phyloP scores from a whole-genome alignment of 176 grass and related monocot species.

The Rhipidocladum racemiflorum region DNA sequence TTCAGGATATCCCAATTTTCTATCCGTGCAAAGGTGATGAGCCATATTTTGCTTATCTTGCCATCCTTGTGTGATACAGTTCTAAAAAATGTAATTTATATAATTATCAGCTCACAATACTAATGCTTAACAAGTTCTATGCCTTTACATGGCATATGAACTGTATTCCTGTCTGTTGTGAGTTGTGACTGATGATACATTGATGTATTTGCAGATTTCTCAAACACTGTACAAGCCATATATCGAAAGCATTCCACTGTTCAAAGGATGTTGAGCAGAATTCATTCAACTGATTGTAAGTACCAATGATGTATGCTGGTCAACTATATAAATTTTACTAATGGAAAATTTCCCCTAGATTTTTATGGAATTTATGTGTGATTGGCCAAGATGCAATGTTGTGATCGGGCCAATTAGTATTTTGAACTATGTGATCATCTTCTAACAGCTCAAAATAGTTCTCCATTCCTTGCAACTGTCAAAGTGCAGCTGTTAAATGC shows the following conservation, averaged over 20 bases:
- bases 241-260: slow-evolving; percentile 70
- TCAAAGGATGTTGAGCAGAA: slow-evolving; percentile 86
- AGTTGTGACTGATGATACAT: background rate
- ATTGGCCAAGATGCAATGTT: slow-evolving; percentile 14
- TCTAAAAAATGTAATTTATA: too few species aligned
- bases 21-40: slow-evolving; percentile 78
- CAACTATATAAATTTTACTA: background rate
- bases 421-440: too few species aligned
- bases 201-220: slow-evolving; percentile 65
- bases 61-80: background rate
- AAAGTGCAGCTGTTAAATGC: too few species aligned
- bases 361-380: slow-evolving; percentile 7
- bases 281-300: slow-evolving; percentile 99
- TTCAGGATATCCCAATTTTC: slow-evolving; percentile 93
- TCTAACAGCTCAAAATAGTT: too few species aligned
- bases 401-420: background rate
- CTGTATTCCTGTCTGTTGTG: too few species aligned
- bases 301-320: background rate
- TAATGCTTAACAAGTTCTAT: too few species aligned
- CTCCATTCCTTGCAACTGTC: too few species aligned
- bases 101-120: too few species aligned
- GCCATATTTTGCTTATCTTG: background rate
- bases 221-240: slow-evolving; percentile 80
- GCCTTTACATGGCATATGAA: too few species aligned
- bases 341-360: background rate